Evolutionary conservation across 768 basidiomycete genomes (phyloP).

Genomic region (Sarcodon aspratus): DNA sequence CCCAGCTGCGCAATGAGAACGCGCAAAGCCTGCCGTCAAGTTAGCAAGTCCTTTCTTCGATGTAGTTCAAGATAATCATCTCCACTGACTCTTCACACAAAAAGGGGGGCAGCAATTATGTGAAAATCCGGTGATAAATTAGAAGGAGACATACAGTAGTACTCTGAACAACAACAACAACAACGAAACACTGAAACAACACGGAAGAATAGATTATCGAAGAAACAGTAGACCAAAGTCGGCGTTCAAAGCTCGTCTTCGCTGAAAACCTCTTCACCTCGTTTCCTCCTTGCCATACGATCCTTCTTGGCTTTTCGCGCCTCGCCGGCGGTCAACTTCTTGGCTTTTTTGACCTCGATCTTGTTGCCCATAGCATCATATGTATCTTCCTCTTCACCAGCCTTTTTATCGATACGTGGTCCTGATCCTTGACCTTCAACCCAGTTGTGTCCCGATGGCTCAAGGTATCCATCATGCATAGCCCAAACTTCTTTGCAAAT

Average conservation of each 20-base stretch:
- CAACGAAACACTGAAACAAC: slow-evolving; percentile 1
- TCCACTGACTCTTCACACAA: no score
- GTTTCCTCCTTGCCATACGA: slow-evolving; percentile 82
- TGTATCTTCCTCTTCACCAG: slow-evolving; percentile 79
- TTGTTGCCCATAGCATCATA: slow-evolving; percentile 99
- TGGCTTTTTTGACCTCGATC: slow-evolving; percentile 73
- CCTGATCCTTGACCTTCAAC: slow-evolving; percentile 98
- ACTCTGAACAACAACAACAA: not conserved
- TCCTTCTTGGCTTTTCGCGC: slow-evolving; percentile 94
- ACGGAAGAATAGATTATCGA: slow-evolving; percentile 2
- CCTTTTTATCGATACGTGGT: slow-evolving; percentile 88
- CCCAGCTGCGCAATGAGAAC: no score
- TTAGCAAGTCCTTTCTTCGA: no score
- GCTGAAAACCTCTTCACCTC: slow-evolving; percentile 62
- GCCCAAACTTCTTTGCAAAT: slow-evolving; percentile 99
- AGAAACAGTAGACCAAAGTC: slow-evolving; percentile 2
- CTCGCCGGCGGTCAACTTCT: slow-evolving; percentile 79
- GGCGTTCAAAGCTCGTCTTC: slow-evolving; percentile 39
- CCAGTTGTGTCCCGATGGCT: slow-evolving; percentile 99
- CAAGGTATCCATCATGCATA: slow-evolving; percentile 93
- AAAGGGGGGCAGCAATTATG: not conserved
- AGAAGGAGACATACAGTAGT: slow-evolving; percentile 2
- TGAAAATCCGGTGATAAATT: not conserved
- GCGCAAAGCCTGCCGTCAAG: no score
- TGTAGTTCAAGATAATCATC: no score